A percentile compares a stretch with the other conserved stretches of the same genome.
phyloP scores from a whole-genome alignment of 2,329 filamentous ascomycete species.

The Triangularia setosa region DNA sequence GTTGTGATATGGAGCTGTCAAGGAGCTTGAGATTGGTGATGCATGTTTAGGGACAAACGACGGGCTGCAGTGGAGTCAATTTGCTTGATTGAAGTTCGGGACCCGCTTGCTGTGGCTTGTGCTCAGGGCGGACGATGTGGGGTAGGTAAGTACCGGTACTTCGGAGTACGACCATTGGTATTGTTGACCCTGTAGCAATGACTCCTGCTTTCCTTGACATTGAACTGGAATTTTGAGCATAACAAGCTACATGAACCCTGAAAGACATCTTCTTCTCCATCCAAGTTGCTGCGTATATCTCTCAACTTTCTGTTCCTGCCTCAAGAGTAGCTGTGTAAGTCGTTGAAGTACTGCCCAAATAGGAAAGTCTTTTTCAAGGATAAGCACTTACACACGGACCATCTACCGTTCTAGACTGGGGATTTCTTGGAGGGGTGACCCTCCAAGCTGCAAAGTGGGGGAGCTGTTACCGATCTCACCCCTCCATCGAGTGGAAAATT shows the following conservation, averaged over 20 bases:
- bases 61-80: not conserved
- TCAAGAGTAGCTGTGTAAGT: not conserved
- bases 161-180: not conserved
- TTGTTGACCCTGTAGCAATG: not conserved
- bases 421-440: not conserved
- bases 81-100: not conserved
- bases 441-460: not conserved
- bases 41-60: not conserved
- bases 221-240: too few relatives aligned
- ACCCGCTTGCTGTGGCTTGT: slow-evolving; percentile 3
- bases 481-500: not conserved
- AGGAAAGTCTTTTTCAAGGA: not conserved
- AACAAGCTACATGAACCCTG: too few relatives aligned
- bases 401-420: not conserved
- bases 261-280: too few relatives aligned
- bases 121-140: not conserved
- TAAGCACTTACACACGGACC: not conserved
- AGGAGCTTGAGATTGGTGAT: not conserved
- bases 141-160: not conserved
- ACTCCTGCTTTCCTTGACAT: not conserved
- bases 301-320: not conserved
- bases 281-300: not conserved
- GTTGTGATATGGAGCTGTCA: not conserved
- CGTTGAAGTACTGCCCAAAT: not conserved
- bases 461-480: not conserved